Base-by-base conservation (phyloP, 2,329 filamentous ascomycete genomes). In the Verruconis gallopava region DNA sequence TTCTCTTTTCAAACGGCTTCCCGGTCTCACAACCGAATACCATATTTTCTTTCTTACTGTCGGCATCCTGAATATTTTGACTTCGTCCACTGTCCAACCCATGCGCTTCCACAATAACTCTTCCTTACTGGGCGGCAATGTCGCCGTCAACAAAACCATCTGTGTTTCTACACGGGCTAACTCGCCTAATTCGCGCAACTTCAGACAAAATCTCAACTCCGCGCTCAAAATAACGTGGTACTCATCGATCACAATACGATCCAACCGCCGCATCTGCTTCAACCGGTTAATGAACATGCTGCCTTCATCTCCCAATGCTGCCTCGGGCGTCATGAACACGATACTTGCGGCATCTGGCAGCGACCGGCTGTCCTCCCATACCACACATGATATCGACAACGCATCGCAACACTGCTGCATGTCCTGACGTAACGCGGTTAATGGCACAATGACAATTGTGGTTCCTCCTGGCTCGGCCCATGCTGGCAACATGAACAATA, bases 391-490 rank as follows among this genome's bases (percentile, higher is more conserved):
- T n/a, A n/a, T 30, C n/a, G n/a, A 46, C 21, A 15, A 43, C 21
- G 14, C 25, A 21, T 44, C 21, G 3, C 48, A 39, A 6, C 21
- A 3, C 2, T 11, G 13, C 2, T 51, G 39, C 21, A 50, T 33
- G 25, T 49, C 20, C 14, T 48, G 37, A 22, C 48, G 44, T 5
- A 53, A 40, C 37, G 46, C 44, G 15, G 36, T 33, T 21, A 46
- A 52, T 40, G 41, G 51, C 19, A 54, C 43, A 9, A 52, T 37
- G 6, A 53, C 44, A 4, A 54, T 35, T 11, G 41, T 53, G 2
- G 51, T 45, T 3, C 45, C 39, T 3, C 18, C 4, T n/a, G 43
- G 17, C 12, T 49, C 34, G 17, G 52, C 40, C 22, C 21, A 52
- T 14, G 43, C 46, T 15, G 40, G 49, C 9, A 48, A 32, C 13